Base-by-base conservation (phyloP, 176 grass and related monocot species). In the Themeda triandra region DNA sequence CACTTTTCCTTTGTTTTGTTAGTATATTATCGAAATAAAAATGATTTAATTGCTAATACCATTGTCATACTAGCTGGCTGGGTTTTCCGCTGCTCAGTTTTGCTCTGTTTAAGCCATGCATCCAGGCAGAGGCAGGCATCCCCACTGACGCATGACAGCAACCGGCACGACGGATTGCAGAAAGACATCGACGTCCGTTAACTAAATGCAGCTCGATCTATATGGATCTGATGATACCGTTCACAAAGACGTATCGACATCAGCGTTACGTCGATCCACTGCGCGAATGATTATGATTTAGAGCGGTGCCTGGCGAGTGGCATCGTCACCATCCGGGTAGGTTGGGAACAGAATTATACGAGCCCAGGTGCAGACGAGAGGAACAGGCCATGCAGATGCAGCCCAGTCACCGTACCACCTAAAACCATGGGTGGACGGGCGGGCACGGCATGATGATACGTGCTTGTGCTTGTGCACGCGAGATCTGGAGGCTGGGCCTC, bases 341-440 rank as follows among this genome's bases (percentile, higher is more conserved):
- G 51, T 23, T 54, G 51, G 19, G 19, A 54, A 54, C 51, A 44
- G 23, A 44, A 79, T 79, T 25, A 69, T 70, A 27, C 19, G 66
- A 58, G 32, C n/a, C 18, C 64, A 64, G 21, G 49, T 11, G 3
- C 11, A 10, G 67, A 71, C 66, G 49, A 82, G 5, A 39, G 66
- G 33, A 71, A 82, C 33, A 82, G 9, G 23, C 46, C 80, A 72
- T 30, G n/a, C 67, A 42, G 32, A 82, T 59, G 66, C 24, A 37
- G 13, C 23, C 48, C 66, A 8, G 14, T 18, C 66, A 35, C 80
- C 35, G n/a, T 41, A 82, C 48, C 48, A 82, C 27, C 80, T 58
- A 82, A 69, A 81, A 23, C 44, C 65, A 39, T 10, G 9, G n/a
- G n/a, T 10, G 9, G n/a, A 13, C 69, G 8, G 71, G 45, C 45